These are phyloP conservation scores for Claviceps maximensis DNA, from an alignment of 2,329 filamentous ascomycete genomes.

Conservation along the genomic window DNA sequence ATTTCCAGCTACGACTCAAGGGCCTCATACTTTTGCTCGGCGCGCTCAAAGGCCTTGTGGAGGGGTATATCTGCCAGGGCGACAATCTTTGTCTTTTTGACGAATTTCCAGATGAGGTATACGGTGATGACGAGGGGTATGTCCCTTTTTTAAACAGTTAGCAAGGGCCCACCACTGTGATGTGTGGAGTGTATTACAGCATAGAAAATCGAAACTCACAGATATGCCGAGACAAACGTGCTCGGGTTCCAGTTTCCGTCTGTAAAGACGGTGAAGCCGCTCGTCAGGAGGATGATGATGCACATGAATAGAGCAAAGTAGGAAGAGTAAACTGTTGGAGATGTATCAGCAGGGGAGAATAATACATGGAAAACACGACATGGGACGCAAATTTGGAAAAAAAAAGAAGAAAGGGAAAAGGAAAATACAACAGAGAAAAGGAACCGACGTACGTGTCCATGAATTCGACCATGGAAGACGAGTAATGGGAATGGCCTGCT, in stretches of 20 bases:
- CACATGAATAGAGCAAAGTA: slow-evolving; percentile 46
- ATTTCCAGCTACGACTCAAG: slow-evolving; percentile 4
- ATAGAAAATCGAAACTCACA: slow-evolving; percentile 43
- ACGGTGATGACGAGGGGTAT: slow-evolving; percentile 44
- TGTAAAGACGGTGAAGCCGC: slow-evolving; percentile 52
- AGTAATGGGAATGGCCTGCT: slow-evolving; percentile 35
- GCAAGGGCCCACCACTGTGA: no score
- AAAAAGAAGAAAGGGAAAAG: neutral
- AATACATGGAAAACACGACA: neutral
- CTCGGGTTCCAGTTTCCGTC: slow-evolving; percentile 43
- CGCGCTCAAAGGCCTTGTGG: slow-evolving; percentile 35
- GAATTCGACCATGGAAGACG: slow-evolving; percentile 49
- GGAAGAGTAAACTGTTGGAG: slow-evolving; percentile 40
- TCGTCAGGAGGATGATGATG: slow-evolving; percentile 53
- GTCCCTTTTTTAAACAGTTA: no score
- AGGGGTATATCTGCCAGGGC: slow-evolving; percentile 38
- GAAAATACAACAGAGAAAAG: no score
- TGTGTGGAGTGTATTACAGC: no score
- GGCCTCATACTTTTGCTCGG: slow-evolving; percentile 15
- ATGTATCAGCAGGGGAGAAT: neutral
- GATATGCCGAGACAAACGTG: slow-evolving; percentile 47
- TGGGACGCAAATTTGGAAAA: neutral
- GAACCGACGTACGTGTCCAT: slow-evolving; percentile 46
- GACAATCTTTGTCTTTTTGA: slow-evolving; percentile 46
- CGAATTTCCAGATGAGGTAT: slow-evolving; percentile 51